Conservation (phyloP, 805 yeast species). For the Candida qinlingensis region DNA sequence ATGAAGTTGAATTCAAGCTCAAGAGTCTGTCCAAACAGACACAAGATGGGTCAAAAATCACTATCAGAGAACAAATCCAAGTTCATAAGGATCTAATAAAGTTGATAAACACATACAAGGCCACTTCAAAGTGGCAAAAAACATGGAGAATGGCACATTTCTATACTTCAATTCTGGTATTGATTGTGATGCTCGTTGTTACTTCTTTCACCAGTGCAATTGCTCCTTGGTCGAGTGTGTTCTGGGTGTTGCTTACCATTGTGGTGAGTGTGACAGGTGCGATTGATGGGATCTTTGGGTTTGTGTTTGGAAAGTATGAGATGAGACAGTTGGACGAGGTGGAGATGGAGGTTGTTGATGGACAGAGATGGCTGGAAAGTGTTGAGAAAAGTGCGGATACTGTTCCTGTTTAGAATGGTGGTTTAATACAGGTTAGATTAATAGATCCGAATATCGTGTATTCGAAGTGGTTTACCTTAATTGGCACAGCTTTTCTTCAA, state of each 20-base stretch:
- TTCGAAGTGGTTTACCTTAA: too few relatives aligned
- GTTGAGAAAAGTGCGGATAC: neutral
- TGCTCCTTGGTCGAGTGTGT: conserved; percentile 60
- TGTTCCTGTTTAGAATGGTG: too few relatives aligned
- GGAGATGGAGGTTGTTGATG: conserved; percentile 53
- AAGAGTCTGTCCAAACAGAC: conserved; percentile 8
- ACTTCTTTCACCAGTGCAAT: conserved; percentile 52
- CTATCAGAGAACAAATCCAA: conserved; percentile 3
- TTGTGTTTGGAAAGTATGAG: conserved; percentile 77
- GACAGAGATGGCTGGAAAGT: neutral
- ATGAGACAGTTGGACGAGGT: conserved; percentile 73
- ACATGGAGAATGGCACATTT: conserved; percentile 65
- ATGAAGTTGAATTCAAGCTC: conserved; percentile 38
- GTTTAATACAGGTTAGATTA: too few relatives aligned
- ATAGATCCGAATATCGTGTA: too few relatives aligned
- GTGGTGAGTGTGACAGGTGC: conserved; percentile 61
- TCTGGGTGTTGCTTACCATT: conserved; percentile 53
- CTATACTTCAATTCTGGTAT: conserved; percentile 43
- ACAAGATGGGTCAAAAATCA: neutral
- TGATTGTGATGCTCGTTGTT: conserved; percentile 50
- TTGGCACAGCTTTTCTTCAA: too few relatives aligned
- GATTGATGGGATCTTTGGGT: conserved; percentile 72
- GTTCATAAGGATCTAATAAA: neutral
- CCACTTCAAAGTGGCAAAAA: conserved; percentile 55
- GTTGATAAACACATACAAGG: conserved; percentile 34